Conservation (phyloP, 2,329 filamentous ascomycete species). For the Drechslerella dactyloides region DNA sequence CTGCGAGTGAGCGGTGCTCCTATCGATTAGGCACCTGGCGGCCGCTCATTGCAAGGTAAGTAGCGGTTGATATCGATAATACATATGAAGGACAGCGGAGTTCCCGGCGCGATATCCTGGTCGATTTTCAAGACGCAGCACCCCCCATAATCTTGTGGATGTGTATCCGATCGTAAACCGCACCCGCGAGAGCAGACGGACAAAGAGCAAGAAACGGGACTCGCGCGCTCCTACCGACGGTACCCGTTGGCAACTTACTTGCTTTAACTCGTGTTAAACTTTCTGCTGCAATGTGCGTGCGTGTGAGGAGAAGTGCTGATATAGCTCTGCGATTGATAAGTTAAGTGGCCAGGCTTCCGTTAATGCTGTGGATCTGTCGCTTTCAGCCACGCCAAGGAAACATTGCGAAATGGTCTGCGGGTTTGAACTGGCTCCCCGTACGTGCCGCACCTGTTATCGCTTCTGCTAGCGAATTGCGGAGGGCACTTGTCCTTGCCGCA, state of each 20-base stretch:
- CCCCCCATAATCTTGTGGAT: neutral
- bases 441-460: conserved; percentile 41
- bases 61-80: conserved; percentile 1
- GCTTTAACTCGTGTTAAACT: neutral
- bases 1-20: too few species aligned
- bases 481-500: conserved; percentile 18
- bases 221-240: conserved; percentile 48
- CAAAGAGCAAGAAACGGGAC: conserved; percentile 41
- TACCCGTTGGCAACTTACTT: neutral
- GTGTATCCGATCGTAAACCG: neutral
- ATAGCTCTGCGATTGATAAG: too few species aligned
- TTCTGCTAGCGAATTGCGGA: conserved; percentile 46
- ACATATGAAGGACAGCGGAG: conserved; percentile 17
- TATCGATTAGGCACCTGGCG: neutral
- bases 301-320: too few species aligned
- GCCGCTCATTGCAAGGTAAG: neutral
- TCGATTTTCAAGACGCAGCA: neutral
- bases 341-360: neutral
- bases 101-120: conserved; percentile 19
- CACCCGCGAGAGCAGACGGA: neutral
- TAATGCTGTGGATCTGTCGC: neutral
- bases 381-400: conserved; percentile 33
- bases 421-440: conserved; percentile 11
- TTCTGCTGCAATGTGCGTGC: neutral
- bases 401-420: conserved; percentile 43